These are phyloP conservation scores for Exophiala aquamarina DNA, from an alignment of 2,329 filamentous ascomycete genomes.

Conservation along the genomic window DNA sequence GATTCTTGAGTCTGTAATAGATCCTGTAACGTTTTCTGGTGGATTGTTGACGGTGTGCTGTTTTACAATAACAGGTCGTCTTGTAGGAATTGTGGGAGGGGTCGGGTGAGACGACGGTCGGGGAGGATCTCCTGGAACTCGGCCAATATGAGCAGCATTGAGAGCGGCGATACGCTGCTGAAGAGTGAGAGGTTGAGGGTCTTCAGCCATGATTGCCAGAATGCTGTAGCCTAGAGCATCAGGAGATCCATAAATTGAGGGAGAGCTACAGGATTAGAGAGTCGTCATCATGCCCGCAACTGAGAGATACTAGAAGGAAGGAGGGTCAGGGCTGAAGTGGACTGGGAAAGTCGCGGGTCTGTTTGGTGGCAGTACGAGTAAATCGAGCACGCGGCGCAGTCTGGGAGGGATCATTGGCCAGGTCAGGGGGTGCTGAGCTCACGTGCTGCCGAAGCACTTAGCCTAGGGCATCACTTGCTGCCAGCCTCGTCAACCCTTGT, in stretches of 20 bases:
- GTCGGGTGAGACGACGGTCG: conserved; percentile 19
- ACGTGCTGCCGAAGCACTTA: no score
- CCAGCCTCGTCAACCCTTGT: no score
- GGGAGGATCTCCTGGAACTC: conserved; percentile 33
- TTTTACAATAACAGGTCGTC: conserved; percentile 30
- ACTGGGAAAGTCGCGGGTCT: no score
- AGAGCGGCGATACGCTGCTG: conserved; percentile 48
- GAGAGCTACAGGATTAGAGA: neutral
- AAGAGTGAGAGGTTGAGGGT: conserved; percentile 43
- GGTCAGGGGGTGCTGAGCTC: no score
- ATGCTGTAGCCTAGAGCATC: conserved; percentile 9
- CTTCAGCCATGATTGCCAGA: conserved; percentile 38
- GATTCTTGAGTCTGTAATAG: conserved; percentile 32
- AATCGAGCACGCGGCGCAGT: no score
- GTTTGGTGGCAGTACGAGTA: no score
- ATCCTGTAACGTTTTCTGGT: conserved; percentile 34
- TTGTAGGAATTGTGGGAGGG: conserved; percentile 30
- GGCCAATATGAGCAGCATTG: conserved; percentile 43
- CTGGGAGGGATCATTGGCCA: no score
- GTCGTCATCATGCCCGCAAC: conserved; percentile 9
- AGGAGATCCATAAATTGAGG: no score
- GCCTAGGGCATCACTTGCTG: no score
- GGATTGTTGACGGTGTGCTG: conserved; percentile 37
- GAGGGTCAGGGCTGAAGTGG: no score
- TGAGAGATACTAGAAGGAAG: neutral